Base-by-base conservation (phyloP, 139 green algal species). In the Dunaliella sp. region DNA sequence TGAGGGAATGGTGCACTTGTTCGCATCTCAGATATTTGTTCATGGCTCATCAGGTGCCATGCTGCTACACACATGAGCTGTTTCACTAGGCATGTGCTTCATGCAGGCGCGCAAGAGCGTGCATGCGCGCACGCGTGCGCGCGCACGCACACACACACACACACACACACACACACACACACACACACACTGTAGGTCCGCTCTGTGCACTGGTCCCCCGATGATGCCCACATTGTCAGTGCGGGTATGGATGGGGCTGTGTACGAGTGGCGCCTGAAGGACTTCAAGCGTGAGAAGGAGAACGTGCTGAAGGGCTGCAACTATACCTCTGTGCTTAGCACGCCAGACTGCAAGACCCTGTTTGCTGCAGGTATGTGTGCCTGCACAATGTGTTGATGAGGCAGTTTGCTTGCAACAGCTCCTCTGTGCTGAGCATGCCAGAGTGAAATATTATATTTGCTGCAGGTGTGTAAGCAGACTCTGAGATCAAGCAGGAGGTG, bases 261-360 rank as follows among this genome's bases (percentile, higher is more conserved):
- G 82, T 98, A 98, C 82, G 93, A 98, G 89, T 98, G 96, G 96
- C 87, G 89, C 22, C 89, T 95, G 74, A 95, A 95, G 87, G 94
- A 96, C 81, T 89, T 95, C 37, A 97, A 98, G 92, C 84, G 88
- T 21, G 86, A 89, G 36, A 90, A 93, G 89, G 93, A 93, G 88
- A 91, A 92, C 73, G 87, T 93, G 81, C 88, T 94, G 73, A 94
- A 92, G 83, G 92, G 93, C 12, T 95, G 93, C 88, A 91, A 88
- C 83, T 98, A 98, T 92, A 87, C 81, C 74, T 92, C 88, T 37
- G 95, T 95, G 75, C 85, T 91, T 72, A 78, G 86, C 0, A 94
- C 91, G 0, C 84, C 89, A 21, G 94, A 97, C 85, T 88, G 88
- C 89, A 92, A 92, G 82, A 89, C 88, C 2, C 83, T 98, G 38